These are phyloP conservation scores for Klebsormidium nitens DNA, from an alignment of 139 green algal genomes.

Conservation along the genomic window DNA sequence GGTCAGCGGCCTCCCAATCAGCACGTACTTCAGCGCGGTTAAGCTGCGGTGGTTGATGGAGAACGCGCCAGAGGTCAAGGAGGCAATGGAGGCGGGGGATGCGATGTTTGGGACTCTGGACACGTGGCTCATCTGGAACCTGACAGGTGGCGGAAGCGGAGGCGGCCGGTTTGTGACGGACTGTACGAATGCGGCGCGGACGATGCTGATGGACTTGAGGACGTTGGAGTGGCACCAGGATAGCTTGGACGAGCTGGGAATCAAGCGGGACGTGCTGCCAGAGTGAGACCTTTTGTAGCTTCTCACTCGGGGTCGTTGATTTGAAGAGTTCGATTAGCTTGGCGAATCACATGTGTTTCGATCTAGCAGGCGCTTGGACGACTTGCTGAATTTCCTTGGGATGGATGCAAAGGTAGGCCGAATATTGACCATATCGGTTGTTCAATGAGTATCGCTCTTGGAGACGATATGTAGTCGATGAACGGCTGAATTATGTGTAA, in stretches of 20 bases:
- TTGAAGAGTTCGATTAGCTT: no score
- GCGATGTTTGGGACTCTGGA: conserved; percentile 87
- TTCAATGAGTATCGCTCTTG: no score
- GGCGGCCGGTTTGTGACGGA: conserved; percentile 75
- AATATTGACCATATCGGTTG: no score
- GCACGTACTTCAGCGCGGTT: conserved; percentile 90
- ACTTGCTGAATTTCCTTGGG: neutral
- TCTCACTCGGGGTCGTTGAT: neutral
- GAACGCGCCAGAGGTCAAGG: conserved; percentile 65
- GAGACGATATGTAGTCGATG: no score
- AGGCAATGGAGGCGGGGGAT: conserved; percentile 41
- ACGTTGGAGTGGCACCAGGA: conserved; percentile 68
- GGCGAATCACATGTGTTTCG: no score
- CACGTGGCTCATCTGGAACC: conserved; percentile 90
- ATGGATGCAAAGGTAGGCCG: no score
- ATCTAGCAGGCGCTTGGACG: neutral
- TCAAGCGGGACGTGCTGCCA: conserved; percentile 58
- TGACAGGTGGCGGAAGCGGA: conserved; percentile 61
- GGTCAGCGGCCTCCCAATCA: conserved; percentile 84
- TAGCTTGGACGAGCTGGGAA: conserved; percentile 59
- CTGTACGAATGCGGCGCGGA: conserved; percentile 87
- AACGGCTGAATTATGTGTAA: no score
- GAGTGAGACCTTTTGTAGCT: conserved; percentile 59
- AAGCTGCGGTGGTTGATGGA: conserved; percentile 92
- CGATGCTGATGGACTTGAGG: conserved; percentile 83